Base-by-base conservation (phyloP, 495 filamentous ascomycete genomes). In the Aspergillus sclerotioniger region DNA sequence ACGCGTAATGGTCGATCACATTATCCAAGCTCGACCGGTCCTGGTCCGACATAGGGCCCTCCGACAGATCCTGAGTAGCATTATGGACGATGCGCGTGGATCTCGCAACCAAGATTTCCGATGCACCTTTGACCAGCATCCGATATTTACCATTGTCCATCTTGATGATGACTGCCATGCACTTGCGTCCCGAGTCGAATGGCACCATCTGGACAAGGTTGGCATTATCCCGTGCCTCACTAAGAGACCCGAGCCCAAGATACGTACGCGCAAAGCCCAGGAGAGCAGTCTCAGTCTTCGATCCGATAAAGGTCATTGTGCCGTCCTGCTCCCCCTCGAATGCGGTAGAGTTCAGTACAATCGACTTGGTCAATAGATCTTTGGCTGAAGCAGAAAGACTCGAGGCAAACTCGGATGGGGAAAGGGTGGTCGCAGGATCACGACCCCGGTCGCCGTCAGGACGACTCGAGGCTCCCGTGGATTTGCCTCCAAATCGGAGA, bases 201-300 rank as follows among this genome's bases (percentile, higher is more conserved):
- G 91, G 91, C 53, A 91, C 83, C 62, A 93, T 78, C 66, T 96
- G 90, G 8, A 83, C 77, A 48, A 87, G 74, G 44, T 84, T 81
- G 39, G 82, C 83, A 62, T 87, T 90, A 7, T 87, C 80, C n/a
- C 90, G 80, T 58, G 86, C 83, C 61, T 91, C 84, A 55, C 76
- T 79, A 1, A 91, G 78, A 0, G 85, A 81, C 2, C 82, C 84
- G 84, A 95, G 90, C 9, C 81, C 89, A n/a, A 95, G 78, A 62
- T 87, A 76, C 43, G 91, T 87, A 54, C 83, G 81, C 15, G 90
- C 90, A 59, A 92, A 88, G 19, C 80, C 80, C 15, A 96, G 76
- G 37, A 96, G 77, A 1, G 91, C 90, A 6, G 91, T 93, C 64
- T 96, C 91, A 0, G 91, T 96, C 76, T 95, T 96, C 6, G 91